Evolutionary conservation across 805 yeast species (phyloP).

Genomic region (Cyberlindnera xishuangbannaensis): DNA sequence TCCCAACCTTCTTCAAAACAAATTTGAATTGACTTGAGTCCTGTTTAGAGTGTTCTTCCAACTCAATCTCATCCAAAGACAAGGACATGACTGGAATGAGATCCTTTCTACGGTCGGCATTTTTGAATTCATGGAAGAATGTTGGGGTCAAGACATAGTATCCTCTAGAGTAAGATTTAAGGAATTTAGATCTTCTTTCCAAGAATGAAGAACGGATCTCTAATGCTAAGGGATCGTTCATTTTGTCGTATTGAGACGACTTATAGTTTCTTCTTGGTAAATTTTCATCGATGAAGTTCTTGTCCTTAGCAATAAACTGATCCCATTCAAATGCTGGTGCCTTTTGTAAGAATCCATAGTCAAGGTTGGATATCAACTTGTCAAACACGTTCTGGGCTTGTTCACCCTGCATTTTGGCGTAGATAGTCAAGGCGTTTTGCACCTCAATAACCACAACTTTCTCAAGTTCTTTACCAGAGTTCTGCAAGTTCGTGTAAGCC

Average conservation of each 20-base stretch:
- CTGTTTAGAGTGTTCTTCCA: conserved; percentile 76
- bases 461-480: conserved; percentile 83
- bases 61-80: conserved; percentile 69
- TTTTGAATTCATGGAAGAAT: conserved; percentile 84
- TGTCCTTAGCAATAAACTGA: conserved; percentile 66
- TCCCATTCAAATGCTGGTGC: conserved; percentile 88
- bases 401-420: conserved; percentile 63
- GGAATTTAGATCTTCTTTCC: conserved; percentile 85
- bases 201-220: conserved; percentile 73
- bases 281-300: conserved; percentile 59
- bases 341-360: conserved; percentile 64
- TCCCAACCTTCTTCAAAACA: conserved; percentile 70
- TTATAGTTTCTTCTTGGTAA: conserved; percentile 55
- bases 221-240: conserved; percentile 59
- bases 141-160: conserved; percentile 89
- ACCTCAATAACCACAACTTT: conserved; percentile 82
- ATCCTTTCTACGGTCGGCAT: conserved; percentile 76
- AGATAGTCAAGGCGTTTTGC: conserved; percentile 72
- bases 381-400: conserved; percentile 71
- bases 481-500: conserved; percentile 81
- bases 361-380: conserved; percentile 58
- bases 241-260: conserved; percentile 62
- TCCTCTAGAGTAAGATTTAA: conserved; percentile 86
- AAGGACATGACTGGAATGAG: conserved; percentile 79
- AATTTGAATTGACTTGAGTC: conserved; percentile 68